These are phyloP conservation scores for Huntiella savannae DNA, from an alignment of 2,329 filamentous ascomycete genomes.

Conservation along the genomic window DNA sequence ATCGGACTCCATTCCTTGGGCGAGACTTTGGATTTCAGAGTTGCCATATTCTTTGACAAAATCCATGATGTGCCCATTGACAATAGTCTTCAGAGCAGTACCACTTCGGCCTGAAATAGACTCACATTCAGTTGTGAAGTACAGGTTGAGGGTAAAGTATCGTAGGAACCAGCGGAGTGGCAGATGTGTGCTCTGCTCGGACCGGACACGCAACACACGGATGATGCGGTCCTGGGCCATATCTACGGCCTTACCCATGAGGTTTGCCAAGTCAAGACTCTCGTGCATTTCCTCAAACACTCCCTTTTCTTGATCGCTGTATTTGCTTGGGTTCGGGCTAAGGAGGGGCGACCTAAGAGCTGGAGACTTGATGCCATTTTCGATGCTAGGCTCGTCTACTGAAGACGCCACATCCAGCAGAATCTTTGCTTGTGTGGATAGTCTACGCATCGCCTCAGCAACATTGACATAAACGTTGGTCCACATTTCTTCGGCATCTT, in stretches of 20 bases:
- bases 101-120: conserved; percentile 64
- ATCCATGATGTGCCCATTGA: conserved; percentile 65
- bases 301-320: conserved; percentile 21
- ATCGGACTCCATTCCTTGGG: conserved; percentile 60
- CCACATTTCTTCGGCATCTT: conserved; percentile 70
- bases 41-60: conserved; percentile 58
- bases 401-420: conserved; percentile 84
- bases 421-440: conserved; percentile 84
- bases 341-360: conserved; percentile 31
- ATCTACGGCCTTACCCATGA: conserved; percentile 65
- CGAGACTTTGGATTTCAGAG: conserved; percentile 52
- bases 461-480: conserved; percentile 70
- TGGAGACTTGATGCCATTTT: conserved; percentile 26
- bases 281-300: conserved; percentile 60
- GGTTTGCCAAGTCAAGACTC: conserved; percentile 55
- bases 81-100: conserved; percentile 54
- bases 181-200: conserved; percentile 51
- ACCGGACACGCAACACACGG: conserved; percentile 57
- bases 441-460: conserved; percentile 65
- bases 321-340: conserved; percentile 26
- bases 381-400: conserved; percentile 21
- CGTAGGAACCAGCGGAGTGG: conserved; percentile 53
- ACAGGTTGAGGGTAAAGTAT: conserved; percentile 64
- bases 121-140: conserved; percentile 76
- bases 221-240: conserved; percentile 59